phyloP scores from a whole-genome alignment of 148 eudicot genomes.

The Hydrangea macrophylla region DNA sequence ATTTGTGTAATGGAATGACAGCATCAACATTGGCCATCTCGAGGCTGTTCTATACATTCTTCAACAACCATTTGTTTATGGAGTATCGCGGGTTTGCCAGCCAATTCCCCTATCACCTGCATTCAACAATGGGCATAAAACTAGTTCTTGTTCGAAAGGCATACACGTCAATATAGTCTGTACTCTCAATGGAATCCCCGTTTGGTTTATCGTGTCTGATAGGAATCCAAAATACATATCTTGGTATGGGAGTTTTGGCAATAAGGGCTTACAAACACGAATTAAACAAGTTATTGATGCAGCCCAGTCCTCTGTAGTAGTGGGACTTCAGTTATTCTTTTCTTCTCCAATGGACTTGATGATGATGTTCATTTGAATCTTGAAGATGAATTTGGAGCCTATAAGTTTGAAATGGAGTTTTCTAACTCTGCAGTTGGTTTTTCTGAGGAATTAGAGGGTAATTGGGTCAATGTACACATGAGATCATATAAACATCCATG shows the following conservation, averaged over 20 bases:
- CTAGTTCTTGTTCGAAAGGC: conserved; percentile 12
- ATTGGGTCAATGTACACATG: conserved; percentile 58
- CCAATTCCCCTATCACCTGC: conserved; percentile 40
- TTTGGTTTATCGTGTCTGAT: conserved; percentile 88
- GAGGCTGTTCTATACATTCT: conserved; percentile 78
- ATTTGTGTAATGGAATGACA: conserved; percentile 20
- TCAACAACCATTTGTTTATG: conserved; percentile 66
- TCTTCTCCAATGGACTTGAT: conserved; percentile 77
- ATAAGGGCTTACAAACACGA: conserved; percentile 52
- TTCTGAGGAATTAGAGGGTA: conserved; percentile 51
- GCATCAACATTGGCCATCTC: conserved; percentile 79
- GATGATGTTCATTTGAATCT: conserved; percentile 32
- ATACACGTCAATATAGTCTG: conserved; percentile 78
- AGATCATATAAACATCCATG: conserved; percentile 53
- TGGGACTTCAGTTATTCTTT: conserved; percentile 62
- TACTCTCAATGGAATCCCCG: conserved; percentile 63
- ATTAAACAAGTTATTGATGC: conserved; percentile 49
- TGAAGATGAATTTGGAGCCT: conserved; percentile 47
- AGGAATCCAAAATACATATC: conserved; percentile 72
- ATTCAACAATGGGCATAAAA: conserved; percentile 3
- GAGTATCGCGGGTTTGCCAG: conserved; percentile 92
- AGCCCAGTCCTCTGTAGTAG: conserved; percentile 43
- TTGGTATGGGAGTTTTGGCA: conserved; percentile 50
- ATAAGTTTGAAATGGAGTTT: conserved; percentile 35
- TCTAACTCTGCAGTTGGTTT: conserved; percentile 34